These are phyloP conservation scores for Picochlorum sp. DNA, from an alignment of 139 green algal species.

Conservation along the genomic window DNA sequence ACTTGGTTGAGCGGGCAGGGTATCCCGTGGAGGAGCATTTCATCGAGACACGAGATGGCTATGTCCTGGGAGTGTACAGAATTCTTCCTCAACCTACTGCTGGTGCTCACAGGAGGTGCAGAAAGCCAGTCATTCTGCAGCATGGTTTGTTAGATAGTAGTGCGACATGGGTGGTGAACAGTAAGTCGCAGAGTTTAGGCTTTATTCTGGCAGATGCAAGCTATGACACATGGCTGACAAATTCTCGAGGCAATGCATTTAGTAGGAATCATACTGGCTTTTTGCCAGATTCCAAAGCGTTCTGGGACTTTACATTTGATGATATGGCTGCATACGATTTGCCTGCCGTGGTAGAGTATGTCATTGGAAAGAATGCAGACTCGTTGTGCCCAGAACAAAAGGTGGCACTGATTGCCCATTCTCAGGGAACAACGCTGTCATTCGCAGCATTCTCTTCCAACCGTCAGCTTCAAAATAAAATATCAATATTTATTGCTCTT, in stretches of 20 bases:
- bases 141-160: constrained; percentile 67
- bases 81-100: constrained; percentile 41
- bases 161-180: constrained; percentile 63
- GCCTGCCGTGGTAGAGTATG: constrained; percentile 45
- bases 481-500: constrained; percentile 45
- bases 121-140: constrained; percentile 59
- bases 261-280: constrained; percentile 47
- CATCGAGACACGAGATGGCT: constrained; percentile 71
- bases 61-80: constrained; percentile 73
- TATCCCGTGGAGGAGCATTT: constrained; percentile 62
- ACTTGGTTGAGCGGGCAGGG: constrained; percentile 13
- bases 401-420: constrained; percentile 29
- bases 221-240: constrained; percentile 22
- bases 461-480: constrained; percentile 19
- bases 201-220: constrained; percentile 70
- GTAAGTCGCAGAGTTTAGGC: constrained; percentile 46
- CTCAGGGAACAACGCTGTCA: constrained; percentile 52
- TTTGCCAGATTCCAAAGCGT: constrained; percentile 13
- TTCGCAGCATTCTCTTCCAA: constrained; percentile 45
- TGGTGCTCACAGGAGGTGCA: background rate
- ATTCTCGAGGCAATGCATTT: constrained; percentile 48
- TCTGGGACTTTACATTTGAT: constrained; percentile 56
- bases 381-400: constrained; percentile 16
- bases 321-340: constrained; percentile 61
- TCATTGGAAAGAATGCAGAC: constrained; percentile 33